Evolutionary conservation across 106 monocot species (phyloP), one percentile per base, ranked within the genome.

Genomic region (Apostasia ramifera): DNA sequence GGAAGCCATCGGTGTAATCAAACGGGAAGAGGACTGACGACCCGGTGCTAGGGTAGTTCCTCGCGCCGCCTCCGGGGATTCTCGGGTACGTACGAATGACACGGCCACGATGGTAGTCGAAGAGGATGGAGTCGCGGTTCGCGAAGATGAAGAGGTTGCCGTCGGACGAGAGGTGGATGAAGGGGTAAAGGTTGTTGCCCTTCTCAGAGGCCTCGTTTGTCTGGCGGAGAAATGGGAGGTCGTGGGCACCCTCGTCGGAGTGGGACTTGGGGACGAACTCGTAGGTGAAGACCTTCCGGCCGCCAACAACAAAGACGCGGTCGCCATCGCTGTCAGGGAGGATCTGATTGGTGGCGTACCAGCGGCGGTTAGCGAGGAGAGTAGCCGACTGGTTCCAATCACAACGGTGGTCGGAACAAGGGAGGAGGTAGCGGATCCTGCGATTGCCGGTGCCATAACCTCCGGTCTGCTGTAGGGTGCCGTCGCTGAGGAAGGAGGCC

Each of bases 21-120:
- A 85, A 39, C 8, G 78, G 78, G 14, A 85, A 74, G 56, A 85
- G 51, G 50, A 79, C 85, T 5, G 81, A 81, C 5, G 85, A 85
- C 49, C 85, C 85, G 6, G 72, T 72, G 68, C 74, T 68, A 2
- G 85, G 85, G 53, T 85, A 85, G 55, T 51, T 81, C 38, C 85
- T 70, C 0, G 75, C 55, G 1, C 47, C 73, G 5, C 40, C 60
- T 1, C 69, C 81, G 4, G 81, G 81, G 12, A 85, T 78, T 14
- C 2, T 11, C 2, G 81, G 81, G 54, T 75, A 81, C 2, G 15
- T 41, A 64, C 55, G 74, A 5, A 81, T 42, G 1, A 81, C 68
- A 15, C 14, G 1, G 5, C 72, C 50, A 5, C 47, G 15, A 37
- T 38, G 26, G 61, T 72, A 73, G 46, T 80, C 65, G 15, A 80